A percentile compares a stretch with the other conserved stretches of the same genome.
These are phyloP conservation scores for Xylaria palmicola DNA, from an alignment of 495 filamentous ascomycete genomes.

Conservation along the genomic window DNA sequence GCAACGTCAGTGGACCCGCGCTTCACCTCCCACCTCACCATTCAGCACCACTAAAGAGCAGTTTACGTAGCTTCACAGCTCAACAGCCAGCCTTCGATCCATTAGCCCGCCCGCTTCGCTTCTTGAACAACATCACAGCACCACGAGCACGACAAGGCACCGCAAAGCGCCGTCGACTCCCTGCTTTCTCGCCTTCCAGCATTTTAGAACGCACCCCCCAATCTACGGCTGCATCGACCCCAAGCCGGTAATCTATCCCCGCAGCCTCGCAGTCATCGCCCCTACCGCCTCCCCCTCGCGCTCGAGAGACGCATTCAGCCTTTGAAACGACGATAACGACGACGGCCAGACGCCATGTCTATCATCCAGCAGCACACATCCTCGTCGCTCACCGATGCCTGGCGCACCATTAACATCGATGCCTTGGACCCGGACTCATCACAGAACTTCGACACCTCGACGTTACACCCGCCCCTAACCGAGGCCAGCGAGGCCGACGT, in stretches of 20 bases:
- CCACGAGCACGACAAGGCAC: neutral
- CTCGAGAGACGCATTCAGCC: neutral
- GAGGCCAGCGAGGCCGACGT: slow-evolving; percentile 69
- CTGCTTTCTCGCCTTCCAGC: neutral
- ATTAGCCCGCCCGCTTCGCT: neutral
- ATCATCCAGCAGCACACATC: slow-evolving; percentile 56
- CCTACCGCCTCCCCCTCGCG: slow-evolving; percentile 10
- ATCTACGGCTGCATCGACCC: neutral
- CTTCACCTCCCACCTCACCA: slow-evolving; percentile 1
- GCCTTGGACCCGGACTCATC: slow-evolving; percentile 82
- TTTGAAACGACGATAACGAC: neutral
- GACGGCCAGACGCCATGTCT: slow-evolving; percentile 41
- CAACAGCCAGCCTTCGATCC: neutral
- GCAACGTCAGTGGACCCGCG: slow-evolving; percentile 13
- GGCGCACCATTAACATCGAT: slow-evolving; percentile 94
- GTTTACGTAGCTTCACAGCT: neutral
- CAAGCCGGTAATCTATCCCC: neutral
- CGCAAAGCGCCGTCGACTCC: neutral
- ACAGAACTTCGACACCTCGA: slow-evolving; percentile 79
- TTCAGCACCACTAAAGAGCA: neutral
- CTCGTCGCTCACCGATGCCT: slow-evolving; percentile 58
- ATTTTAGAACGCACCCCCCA: neutral
- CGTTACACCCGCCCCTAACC: slow-evolving; percentile 69
- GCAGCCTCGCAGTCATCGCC: neutral
- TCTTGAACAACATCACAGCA: neutral